phyloP scores from a whole-genome alignment of 306 rosid species.

The Rosa persica region DNA sequence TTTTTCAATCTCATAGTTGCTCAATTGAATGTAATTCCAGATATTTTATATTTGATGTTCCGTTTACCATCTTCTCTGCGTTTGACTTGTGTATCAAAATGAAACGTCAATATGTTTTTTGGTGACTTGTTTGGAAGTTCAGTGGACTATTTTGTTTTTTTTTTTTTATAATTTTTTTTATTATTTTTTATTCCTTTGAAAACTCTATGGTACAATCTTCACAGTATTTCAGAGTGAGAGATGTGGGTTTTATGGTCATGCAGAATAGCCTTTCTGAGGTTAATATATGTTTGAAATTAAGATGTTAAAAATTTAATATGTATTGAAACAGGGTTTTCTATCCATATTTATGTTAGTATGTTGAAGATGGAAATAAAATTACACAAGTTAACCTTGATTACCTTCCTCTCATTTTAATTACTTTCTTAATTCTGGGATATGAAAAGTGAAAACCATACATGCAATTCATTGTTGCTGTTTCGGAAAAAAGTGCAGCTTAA shows the following conservation, averaged over 20 bases:
- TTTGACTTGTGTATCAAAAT: background rate
- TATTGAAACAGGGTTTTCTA: background rate
- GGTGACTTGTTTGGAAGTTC: background rate
- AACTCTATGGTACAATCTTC: background rate
- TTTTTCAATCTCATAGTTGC: background rate
- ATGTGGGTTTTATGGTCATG: background rate
- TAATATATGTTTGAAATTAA: background rate
- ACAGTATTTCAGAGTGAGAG: background rate
- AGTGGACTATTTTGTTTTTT: background rate
- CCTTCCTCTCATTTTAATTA: constrained; percentile 1
- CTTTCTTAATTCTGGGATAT: background rate
- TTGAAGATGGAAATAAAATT: background rate
- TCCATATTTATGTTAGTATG: background rate
- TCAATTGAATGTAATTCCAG: background rate
- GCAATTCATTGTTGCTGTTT: background rate
- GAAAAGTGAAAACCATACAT: background rate
- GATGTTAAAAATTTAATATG: background rate
- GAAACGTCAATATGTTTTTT: background rate
- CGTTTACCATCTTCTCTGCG: background rate
- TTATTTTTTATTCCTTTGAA: too few relatives aligned
- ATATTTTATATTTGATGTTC: background rate
- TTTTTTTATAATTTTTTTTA: too few relatives aligned
- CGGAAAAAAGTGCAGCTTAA: background rate
- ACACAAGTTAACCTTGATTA: background rate
- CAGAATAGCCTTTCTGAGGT: background rate